These are phyloP conservation scores for Trichoderma parareesei DNA, from an alignment of 495 filamentous ascomycete genomes.

Conservation along the genomic window DNA sequence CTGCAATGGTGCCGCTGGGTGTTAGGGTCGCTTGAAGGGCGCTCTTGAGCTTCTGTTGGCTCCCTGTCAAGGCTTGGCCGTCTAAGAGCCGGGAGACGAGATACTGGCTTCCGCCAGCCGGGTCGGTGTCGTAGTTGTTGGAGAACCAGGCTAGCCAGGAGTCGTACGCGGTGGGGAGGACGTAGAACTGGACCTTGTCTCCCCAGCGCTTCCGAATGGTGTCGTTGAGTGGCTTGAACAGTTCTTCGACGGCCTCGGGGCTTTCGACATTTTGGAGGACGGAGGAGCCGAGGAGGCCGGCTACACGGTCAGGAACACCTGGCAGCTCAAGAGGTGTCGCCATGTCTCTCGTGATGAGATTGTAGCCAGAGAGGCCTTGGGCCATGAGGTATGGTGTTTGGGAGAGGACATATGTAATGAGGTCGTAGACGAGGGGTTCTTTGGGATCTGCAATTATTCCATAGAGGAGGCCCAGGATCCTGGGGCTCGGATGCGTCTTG, in stretches of 20 bases:
- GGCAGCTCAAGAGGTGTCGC: slow-evolving; percentile 15
- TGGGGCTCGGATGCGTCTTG: slow-evolving; percentile 27
- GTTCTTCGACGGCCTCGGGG: slow-evolving; percentile 32
- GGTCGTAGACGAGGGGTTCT: slow-evolving; percentile 18
- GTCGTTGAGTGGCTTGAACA: slow-evolving; percentile 29
- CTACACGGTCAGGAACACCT: slow-evolving; percentile 21
- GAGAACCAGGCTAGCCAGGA: slow-evolving; percentile 42
- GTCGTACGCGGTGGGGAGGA: slow-evolving; percentile 34
- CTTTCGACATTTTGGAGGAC: slow-evolving; percentile 29
- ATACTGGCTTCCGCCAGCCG: slow-evolving; percentile 31
- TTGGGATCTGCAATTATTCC: slow-evolving; percentile 14
- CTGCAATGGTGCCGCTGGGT: slow-evolving; percentile 9
- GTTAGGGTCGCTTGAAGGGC: slow-evolving; percentile 17
- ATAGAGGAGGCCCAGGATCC: slow-evolving; percentile 18
- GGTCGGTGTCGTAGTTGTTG: slow-evolving; percentile 22
- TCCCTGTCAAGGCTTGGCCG: slow-evolving; percentile 21
- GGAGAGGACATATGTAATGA: slow-evolving; percentile 30
- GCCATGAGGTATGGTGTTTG: slow-evolving; percentile 29
- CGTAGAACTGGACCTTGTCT: slow-evolving; percentile 14
- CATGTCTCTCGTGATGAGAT: slow-evolving; percentile 21
- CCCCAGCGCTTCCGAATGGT: slow-evolving; percentile 37
- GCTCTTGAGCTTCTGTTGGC: slow-evolving; percentile 19
- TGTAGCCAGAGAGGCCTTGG: slow-evolving; percentile 33
- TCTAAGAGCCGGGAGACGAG: slow-evolving; percentile 36
- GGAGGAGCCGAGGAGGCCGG: slow-evolving; percentile 23